These are phyloP conservation scores for Tetrapyrgos nigripes DNA, from an alignment of 1,284 basidiomycete genomes.

Conservation along the genomic window DNA sequence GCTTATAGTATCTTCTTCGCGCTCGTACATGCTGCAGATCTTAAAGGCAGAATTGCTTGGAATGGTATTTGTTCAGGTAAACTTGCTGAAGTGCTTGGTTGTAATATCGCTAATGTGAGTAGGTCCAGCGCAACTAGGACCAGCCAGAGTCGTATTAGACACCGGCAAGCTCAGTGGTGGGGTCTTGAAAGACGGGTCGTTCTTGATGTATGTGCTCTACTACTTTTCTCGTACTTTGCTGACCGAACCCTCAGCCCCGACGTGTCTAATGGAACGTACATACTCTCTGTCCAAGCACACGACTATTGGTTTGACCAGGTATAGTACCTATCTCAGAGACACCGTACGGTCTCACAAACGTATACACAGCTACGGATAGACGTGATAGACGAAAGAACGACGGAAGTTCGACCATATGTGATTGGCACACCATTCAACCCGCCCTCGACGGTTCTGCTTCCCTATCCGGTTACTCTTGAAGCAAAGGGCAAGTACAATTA, in stretches of 20 bases:
- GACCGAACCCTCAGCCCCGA: slow-evolving; percentile 53
- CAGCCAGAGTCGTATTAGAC: slow-evolving; percentile 66
- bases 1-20: neutral
- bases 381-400: slow-evolving; percentile 50
- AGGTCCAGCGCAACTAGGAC: slow-evolving; percentile 57
- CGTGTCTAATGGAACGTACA: slow-evolving; percentile 68
- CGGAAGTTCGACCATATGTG: slow-evolving; percentile 67
- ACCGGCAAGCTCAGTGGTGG: slow-evolving; percentile 58
- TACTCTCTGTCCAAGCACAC: slow-evolving; percentile 69
- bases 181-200: slow-evolving; percentile 62
- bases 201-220: slow-evolving; percentile 60
- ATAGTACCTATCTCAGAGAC: too few relatives aligned
- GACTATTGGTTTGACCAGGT: slow-evolving; percentile 76
- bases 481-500: slow-evolving; percentile 65
- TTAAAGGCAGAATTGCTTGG: slow-evolving; percentile 10
- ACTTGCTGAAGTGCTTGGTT: slow-evolving; percentile 9
- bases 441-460: slow-evolving; percentile 59
- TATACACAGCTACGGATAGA: slow-evolving; percentile 66
- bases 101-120: slow-evolving; percentile 50
- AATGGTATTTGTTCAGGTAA: slow-evolving; percentile 12
- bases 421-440: slow-evolving; percentile 74
- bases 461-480: slow-evolving; percentile 68
- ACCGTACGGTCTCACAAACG: slow-evolving; percentile 14
- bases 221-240: slow-evolving; percentile 15
- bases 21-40: neutral